Percentiles rank a stretch among this genome's conserved stretches.
phyloP scores from a whole-genome alignment of 352 stramenopile genomes.

The Phytophthora colocasiae region DNA sequence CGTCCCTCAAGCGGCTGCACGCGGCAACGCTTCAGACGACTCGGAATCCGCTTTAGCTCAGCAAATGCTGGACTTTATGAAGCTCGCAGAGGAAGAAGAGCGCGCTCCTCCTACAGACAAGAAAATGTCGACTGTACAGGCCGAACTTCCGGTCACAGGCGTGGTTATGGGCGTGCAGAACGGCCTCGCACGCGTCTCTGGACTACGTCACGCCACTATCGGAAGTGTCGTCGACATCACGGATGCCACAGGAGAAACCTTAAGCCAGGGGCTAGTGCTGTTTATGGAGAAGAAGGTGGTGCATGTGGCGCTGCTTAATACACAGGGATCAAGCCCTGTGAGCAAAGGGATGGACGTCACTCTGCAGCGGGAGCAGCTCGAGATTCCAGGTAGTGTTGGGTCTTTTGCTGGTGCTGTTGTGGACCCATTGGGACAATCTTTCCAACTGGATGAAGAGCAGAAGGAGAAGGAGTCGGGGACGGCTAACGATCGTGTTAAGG shows the following conservation, averaged over 20 bases:
- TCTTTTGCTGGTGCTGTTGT: slow-evolving; percentile 58
- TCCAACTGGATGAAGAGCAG: slow-evolving; percentile 24
- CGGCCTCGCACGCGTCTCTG: slow-evolving; percentile 75
- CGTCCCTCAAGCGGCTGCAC: not conserved
- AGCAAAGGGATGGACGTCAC: slow-evolving; percentile 67
- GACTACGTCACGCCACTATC: slow-evolving; percentile 72
- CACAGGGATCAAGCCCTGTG: slow-evolving; percentile 29
- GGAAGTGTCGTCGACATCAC: slow-evolving; percentile 71
- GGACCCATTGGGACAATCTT: slow-evolving; percentile 54
- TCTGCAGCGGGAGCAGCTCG: slow-evolving; percentile 58
- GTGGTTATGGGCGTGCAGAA: slow-evolving; percentile 78
- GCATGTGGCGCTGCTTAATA: slow-evolving; percentile 66
- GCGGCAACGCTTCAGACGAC: slow-evolving; percentile 38
- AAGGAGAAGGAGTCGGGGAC: slow-evolving; percentile 10
- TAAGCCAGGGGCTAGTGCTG: slow-evolving; percentile 62
- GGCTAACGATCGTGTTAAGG: slow-evolving; percentile 45
- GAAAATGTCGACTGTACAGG: slow-evolving; percentile 17
- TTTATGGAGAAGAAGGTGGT: slow-evolving; percentile 67
- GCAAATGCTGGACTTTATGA: slow-evolving; percentile 78
- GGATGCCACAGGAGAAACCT: slow-evolving; percentile 17
- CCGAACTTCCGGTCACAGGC: slow-evolving; percentile 55
- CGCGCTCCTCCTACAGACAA: not conserved
- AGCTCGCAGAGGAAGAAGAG: slow-evolving; percentile 44
- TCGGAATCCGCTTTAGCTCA: slow-evolving; percentile 67
- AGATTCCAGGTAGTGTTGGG: slow-evolving; percentile 52